Evolutionary conservation across 768 basidiomycete genomes (phyloP).

Genomic region (Gautieria morchelliformis): DNA sequence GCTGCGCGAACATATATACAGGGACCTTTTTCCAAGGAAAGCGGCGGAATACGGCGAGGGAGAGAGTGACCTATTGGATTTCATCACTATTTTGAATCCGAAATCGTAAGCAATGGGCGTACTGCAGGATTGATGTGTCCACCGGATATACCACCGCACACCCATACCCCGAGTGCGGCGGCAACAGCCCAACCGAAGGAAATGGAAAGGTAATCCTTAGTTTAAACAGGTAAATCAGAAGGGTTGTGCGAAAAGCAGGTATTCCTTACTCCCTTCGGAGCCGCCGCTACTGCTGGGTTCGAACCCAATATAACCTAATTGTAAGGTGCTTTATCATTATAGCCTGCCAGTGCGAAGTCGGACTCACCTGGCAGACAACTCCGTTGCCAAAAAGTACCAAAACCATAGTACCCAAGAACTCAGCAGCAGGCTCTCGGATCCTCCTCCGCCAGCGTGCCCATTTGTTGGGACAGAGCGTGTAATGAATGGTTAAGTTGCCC

Average conservation of each 20-base stretch:
- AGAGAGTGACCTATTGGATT: constrained; percentile 49
- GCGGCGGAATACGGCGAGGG: constrained; percentile 54
- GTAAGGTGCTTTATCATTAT: not conserved
- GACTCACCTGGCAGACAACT: constrained; percentile 13
- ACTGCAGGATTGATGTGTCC: constrained; percentile 43
- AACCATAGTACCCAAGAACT: constrained; percentile 19
- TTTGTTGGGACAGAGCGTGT: not conserved
- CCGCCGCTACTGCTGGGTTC: constrained; percentile 14
- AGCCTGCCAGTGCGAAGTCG: not conserved
- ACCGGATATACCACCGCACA: constrained; percentile 55
- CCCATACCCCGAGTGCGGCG: constrained; percentile 59
- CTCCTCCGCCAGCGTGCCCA: constrained; percentile 1
- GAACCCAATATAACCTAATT: constrained; percentile 12
- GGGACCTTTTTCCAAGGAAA: constrained; percentile 83
- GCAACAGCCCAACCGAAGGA: constrained; percentile 51
- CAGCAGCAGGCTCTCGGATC: constrained; percentile 18
- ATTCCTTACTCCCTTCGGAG: constrained; percentile 14
- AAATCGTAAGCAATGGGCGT: not conserved
- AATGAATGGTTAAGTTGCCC: not conserved
- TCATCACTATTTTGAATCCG: too few species aligned
- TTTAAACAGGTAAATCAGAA: not conserved
- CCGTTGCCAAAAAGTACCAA: constrained; percentile 14
- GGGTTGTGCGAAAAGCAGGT: not conserved
- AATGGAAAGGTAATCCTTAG: constrained; percentile 38
- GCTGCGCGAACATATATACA: constrained; percentile 50